Evolutionary conservation across 2,329 filamentous ascomycete genomes (phyloP).

Genomic region (Beauveria asiatica): DNA sequence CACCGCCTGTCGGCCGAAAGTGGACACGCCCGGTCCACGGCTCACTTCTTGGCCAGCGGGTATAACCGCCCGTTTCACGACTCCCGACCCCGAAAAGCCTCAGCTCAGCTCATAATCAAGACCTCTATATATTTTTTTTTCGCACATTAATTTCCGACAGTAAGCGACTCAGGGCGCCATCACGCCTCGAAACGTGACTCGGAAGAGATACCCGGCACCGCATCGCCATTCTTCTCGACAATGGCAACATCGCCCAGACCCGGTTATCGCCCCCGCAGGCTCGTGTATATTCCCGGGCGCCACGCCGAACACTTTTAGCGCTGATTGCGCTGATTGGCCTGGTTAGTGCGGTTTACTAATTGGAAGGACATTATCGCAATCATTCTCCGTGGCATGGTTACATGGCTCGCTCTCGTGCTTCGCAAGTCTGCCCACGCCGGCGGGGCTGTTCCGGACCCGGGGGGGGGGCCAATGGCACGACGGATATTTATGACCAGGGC

Average conservation of each 20-base stretch:
- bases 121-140: neutral
- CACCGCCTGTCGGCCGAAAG: neutral
- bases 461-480: neutral
- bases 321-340: neutral
- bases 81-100: neutral
- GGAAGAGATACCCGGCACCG: neutral
- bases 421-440: too few species aligned
- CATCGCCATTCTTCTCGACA: neutral
- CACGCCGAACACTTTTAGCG: neutral
- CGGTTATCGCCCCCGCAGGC: neutral
- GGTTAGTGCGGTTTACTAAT: neutral
- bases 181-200: neutral
- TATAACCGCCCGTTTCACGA: neutral
- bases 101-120: neutral
- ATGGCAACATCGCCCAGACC: constrained; percentile 7
- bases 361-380: neutral
- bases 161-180: neutral
- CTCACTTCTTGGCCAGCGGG: neutral
- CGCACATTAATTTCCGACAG: neutral
- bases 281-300: neutral
- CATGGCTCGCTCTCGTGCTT: neutral
- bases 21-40: neutral
- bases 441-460: too few species aligned
- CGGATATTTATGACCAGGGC: neutral
- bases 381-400: neutral